Evolutionary conservation across 2,329 filamentous ascomycete genomes (phyloP).

Genomic region (Immersiporthe knoxdaviesiana): DNA sequence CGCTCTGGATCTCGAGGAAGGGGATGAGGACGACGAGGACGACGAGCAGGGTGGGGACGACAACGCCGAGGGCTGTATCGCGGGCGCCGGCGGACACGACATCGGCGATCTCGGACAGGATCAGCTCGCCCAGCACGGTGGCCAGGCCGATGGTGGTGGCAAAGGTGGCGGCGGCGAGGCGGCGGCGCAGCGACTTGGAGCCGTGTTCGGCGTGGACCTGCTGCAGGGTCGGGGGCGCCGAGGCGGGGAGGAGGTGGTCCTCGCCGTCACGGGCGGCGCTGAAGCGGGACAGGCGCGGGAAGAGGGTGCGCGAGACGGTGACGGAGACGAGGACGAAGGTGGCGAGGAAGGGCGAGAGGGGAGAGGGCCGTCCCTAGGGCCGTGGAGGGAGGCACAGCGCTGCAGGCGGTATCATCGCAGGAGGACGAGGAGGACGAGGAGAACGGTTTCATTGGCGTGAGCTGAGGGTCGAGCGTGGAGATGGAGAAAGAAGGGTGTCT

Average conservation of each 20-base stretch:
- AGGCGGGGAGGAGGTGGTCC: constrained; percentile 64
- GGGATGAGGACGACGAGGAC: constrained; percentile 77
- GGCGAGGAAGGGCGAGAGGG: constrained; percentile 70
- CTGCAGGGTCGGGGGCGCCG: constrained; percentile 62
- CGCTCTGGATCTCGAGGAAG: constrained; percentile 74
- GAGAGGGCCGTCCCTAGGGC: constrained; percentile 56
- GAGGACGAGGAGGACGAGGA: constrained; percentile 33
- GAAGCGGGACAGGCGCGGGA: constrained; percentile 69
- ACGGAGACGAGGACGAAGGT: constrained; percentile 68
- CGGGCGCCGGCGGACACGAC: constrained; percentile 70
- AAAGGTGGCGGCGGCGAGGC: constrained; percentile 67
- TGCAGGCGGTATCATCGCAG: constrained; percentile 64
- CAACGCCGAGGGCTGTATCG: constrained; percentile 68
- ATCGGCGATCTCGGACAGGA: constrained; percentile 83
- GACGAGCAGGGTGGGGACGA: constrained; percentile 71
- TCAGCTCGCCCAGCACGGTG: constrained; percentile 76
- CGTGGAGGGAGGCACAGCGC: constrained; percentile 47
- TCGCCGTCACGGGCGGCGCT: constrained; percentile 56
- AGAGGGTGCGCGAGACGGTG: constrained; percentile 69
- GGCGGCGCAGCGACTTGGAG: constrained; percentile 53
- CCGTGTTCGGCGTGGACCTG: constrained; percentile 63
- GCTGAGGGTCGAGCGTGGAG: not conserved
- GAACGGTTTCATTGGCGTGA: constrained; percentile 18
- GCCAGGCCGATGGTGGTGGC: constrained; percentile 77
- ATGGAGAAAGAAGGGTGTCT: not conserved